Base-by-base conservation (phyloP, 371 early-diverging fungal species). In the Dichotomocladium elegans region DNA sequence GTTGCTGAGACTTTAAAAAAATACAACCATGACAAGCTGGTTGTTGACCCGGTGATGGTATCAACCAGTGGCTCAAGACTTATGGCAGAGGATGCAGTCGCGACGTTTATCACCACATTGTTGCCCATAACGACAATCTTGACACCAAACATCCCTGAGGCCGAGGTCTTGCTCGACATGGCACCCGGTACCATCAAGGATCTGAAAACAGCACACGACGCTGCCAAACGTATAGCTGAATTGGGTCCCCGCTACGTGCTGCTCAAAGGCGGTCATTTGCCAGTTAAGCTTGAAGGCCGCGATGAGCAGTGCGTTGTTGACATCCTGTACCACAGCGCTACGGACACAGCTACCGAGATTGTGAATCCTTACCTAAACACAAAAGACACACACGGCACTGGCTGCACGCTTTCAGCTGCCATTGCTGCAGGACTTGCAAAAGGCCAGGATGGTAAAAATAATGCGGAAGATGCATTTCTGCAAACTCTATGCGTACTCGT, bases 21-120 rank as follows among this genome's bases (percentile, higher is more conserved):
- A 40, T 72, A 68, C 55, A 70, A 47, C 29, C 42, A 25, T 41
- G 25, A 27, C 63, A 73, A 33, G 19, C 43, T 90, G 40, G 89
- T 91, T 1, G 77, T 91, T 0, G 93, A 93, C 53, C 93, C 93
- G 3, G 93, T 93, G 29, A 93, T 93, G 93, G 80, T 93, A 8
- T 79, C 91, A 1, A 88, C 93, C 0, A 80, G 83, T 1, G 90
- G 90, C 12, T 74, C 79, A 11, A 72, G 72, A 3, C 69, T 93
- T 27, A 68, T 93, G 12, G 74, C 72, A 9, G 63, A 65, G 2
- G 81, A 83, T 14, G 89, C 92, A 3, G 74, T 88, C 14, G 58
- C 79, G 11, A 64, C 81, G 1, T 58, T 88, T 43, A 68, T 74
- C 12, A 27, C 53, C 2, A 61, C 68, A 12, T 55, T 93, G 27